These are phyloP conservation scores for Apiosordaria backusii DNA, from an alignment of 495 filamentous ascomycete genomes.

Conservation along the genomic window DNA sequence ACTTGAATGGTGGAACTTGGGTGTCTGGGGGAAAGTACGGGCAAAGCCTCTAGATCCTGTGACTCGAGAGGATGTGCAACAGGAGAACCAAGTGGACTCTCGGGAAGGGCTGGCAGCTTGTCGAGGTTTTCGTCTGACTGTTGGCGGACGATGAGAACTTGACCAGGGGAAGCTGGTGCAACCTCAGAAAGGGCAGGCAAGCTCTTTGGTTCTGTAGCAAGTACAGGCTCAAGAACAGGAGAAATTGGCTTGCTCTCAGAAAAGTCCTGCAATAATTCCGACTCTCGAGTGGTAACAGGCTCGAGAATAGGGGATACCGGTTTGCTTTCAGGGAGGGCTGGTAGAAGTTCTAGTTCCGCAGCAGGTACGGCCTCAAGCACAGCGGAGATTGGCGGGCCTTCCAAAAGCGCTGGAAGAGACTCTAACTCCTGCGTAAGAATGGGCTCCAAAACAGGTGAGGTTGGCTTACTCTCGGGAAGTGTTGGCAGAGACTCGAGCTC, in stretches of 20 bases:
- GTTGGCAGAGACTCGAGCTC: not conserved
- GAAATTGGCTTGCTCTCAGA: not conserved
- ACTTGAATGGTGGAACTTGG: not conserved
- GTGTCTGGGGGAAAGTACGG: not conserved
- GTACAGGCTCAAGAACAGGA: not conserved
- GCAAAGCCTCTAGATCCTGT: not conserved
- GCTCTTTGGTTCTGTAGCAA: not conserved
- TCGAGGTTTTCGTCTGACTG: not conserved
- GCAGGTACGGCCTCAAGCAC: not conserved
- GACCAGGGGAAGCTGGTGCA: not conserved
- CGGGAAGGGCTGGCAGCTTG: constrained; percentile 4
- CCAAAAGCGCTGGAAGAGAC: not conserved
- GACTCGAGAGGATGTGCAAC: not conserved
- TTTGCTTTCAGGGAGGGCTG: not conserved
- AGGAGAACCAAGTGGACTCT: not conserved
- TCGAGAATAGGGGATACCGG: not conserved
- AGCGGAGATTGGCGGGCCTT: not conserved
- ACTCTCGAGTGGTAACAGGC: not conserved
- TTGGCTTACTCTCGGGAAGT: constrained; percentile 6
- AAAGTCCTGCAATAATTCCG: not conserved
- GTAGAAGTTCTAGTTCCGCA: not conserved
- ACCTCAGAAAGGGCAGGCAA: not conserved
- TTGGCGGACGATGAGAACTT: not conserved
- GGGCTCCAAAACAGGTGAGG: not conserved
- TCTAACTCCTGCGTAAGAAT: not conserved